phyloP scores from a whole-genome alignment of 805 yeast genomes.

The Kodamaea neixiangensis region DNA sequence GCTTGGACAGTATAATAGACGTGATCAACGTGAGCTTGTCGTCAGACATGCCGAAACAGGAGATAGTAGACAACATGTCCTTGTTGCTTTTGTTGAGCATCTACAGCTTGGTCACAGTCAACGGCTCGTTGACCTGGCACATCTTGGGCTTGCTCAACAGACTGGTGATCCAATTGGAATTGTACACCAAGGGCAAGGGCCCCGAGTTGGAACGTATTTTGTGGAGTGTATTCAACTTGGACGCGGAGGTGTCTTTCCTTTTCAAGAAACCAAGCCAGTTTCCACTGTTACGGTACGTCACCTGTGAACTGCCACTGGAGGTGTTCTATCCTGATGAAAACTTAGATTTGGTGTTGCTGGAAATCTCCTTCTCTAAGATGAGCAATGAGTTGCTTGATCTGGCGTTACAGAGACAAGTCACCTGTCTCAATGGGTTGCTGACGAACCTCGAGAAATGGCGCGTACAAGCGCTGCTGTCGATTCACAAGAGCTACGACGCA shows the following conservation, averaged over 20 bases:
- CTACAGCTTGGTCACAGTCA: constrained; percentile 30
- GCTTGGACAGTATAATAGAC: constrained; percentile 36
- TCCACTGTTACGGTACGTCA: constrained; percentile 26
- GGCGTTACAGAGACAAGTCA: not conserved
- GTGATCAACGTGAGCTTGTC: constrained; percentile 29
- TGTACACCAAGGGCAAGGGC: constrained; percentile 18
- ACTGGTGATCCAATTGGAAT: constrained; percentile 22
- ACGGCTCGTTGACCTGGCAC: constrained; percentile 34
- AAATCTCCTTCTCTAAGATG: constrained; percentile 19
- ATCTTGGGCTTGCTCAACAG: constrained; percentile 37
- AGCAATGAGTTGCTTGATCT: constrained; percentile 6
- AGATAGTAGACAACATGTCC: constrained; percentile 29
- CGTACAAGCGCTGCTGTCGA: constrained; percentile 26
- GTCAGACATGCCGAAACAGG: constrained; percentile 17
- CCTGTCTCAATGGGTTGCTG: constrained; percentile 22
- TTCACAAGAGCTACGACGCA: constrained; percentile 27
- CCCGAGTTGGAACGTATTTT: constrained; percentile 22
- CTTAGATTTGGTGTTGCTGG: constrained; percentile 22
- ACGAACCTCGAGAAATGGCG: constrained; percentile 41
- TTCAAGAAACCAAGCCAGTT: constrained; percentile 37
- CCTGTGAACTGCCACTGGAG: constrained; percentile 17
- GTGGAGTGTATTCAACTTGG: constrained; percentile 42
- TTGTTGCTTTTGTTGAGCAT: constrained; percentile 35
- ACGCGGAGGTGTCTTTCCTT: constrained; percentile 39
- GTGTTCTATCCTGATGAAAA: constrained; percentile 26